Base-by-base conservation (phyloP, 495 filamentous ascomycete species). In the Lepraria neglecta region DNA sequence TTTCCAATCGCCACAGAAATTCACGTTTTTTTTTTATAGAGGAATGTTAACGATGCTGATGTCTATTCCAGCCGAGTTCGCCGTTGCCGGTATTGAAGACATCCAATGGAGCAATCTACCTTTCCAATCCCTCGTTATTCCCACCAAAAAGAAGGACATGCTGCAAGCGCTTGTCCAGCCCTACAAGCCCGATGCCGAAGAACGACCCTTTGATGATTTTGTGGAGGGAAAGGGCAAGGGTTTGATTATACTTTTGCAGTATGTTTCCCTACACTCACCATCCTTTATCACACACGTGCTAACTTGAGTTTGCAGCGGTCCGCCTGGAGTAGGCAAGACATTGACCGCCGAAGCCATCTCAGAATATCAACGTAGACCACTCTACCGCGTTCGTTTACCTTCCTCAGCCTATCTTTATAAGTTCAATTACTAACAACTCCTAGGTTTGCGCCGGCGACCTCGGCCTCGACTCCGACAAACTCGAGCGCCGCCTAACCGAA, bases 161-260 rank as follows among this genome's bases (percentile, higher is more conserved):
- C 75, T 85, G 58, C 72, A 76, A 57, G 76, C 81, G 15, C 67
- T 69, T 55, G 67, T 69, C 12, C 50, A 63, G 21, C 47, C 59
- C 6, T 56, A 64, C 38, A 56, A 40, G 46, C 43, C 40, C 21
- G 54, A 62, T 45, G 50, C 60, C 30, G 64, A 66, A n/a, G 56
- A 62, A 33, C 59, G 38, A 40, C 55, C 67, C 6, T 62, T 67
- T 52, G 67, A 69, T 27, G 67, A 69, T 57, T 60, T 69, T 17
- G 60, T 69, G 15, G 62, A 67, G 47, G 67, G 65, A 12, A 69
- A 69, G 47, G 67, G 67, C 14, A 60, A 67, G 19, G 67, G 67
- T 12, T 53, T 69, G 15, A 63, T 69, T 38, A 55, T 63, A 14
- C 42, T 69, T 9, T 53, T 69, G 46, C 69, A 65, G 69, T 61